Evolutionary conservation across 345 rosid genomes (phyloP), one percentile per base, ranked within the genome.

Genomic region (Ceriops zippeliana): DNA sequence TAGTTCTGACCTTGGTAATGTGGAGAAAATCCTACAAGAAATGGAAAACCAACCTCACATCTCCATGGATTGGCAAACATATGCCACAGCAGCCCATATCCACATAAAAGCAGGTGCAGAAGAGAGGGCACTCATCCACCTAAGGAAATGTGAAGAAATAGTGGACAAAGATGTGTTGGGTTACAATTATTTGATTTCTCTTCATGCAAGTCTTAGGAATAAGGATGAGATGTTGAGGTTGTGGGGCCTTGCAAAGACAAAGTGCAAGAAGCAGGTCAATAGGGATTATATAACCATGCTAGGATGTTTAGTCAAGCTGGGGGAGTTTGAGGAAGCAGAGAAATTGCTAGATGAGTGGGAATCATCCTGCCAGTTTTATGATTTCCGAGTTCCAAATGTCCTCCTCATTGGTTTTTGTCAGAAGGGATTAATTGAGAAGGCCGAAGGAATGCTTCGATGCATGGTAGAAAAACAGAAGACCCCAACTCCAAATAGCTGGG

Each of bases 301-400:
- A 60, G 75, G 84, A 35, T 75, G 61, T 51, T 47, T 82, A 46
- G 73, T 82, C 58, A 84, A 78, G 67, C 61, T 81, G 37, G 82
- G 74, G 49, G 82, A 79, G 13, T 52, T 78, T 20, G 84, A 82
- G 75, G 84, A 79, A 75, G 16, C 79, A 27, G 79, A 75, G 63
- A 74, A 75, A 30, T 24, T 84, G 62, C 75, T 82, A 22, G 30
- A 69, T 52, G 78, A 82, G 52, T 84, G 85, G 87, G 80, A 84
- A 51, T 75, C 66, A 0, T 75, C 82, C 4, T 80, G 72, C 59
- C 56, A 69, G 20, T 70, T 10, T 37, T 82, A 70, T 63, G 85
- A 84, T 78, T 75, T 71, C 61, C 79, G 78, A 31, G 87, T 84
- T 62, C 87, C 87, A 64, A 84, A 79, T 72, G 67, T 71, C 20